Evolutionary conservation across 225 moss, liverwort and hornwort species (phyloP), one percentile per base, ranked within the genome.

Genomic region (Sphagnum tenellum): DNA sequence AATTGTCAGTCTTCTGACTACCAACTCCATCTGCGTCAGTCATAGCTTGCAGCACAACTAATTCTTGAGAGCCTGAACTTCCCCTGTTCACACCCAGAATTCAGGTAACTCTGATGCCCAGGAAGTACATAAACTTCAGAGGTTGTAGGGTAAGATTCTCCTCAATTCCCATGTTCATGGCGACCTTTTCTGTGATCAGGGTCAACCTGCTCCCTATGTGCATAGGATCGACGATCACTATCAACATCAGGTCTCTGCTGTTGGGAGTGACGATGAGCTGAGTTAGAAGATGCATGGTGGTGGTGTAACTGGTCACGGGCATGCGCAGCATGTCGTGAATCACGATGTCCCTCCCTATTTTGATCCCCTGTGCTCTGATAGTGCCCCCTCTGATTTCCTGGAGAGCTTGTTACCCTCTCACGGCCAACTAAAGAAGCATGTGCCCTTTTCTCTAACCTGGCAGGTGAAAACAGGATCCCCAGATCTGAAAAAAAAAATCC

Each of bases 161-260:
- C 50, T 64, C 64, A 64, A 10, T 64, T 13, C 5, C 49, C 51
- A 11, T 64, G 45, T 50, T 64, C 64, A 45, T 64, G 64, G 7
- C 58, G 67, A 11, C 56, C 47, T 48, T 67, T 67, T 57, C 58
- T 67, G 58, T 67, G 67, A 44, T 67, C 67, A 47, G 48, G 5
- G 9, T 47, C 67, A 2, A 8, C 67, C 56, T 49, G 49, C 13
- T 67, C 67, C 44, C 49, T 57, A 57, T 67, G 57, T 58, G 29
- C 57, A 7, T 59, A 48, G 55, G 47, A 45, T 58, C 67, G 67
- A 49, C 67, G 57, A 46, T 67, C 67, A 4, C 49, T 47, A 49
- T 67, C 67, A 48, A 49, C 67, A 56, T 67, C 67, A 12, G 56
- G 10, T 3, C 58, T 8, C 1, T 67, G 67, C 48, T 67, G 64